Percentiles rank a stretch among this genome's conserved stretches.
These are phyloP conservation scores for Asparagopsis taxiformis DNA, from an alignment of 31 red algal genomes.

Conservation along the genomic window DNA sequence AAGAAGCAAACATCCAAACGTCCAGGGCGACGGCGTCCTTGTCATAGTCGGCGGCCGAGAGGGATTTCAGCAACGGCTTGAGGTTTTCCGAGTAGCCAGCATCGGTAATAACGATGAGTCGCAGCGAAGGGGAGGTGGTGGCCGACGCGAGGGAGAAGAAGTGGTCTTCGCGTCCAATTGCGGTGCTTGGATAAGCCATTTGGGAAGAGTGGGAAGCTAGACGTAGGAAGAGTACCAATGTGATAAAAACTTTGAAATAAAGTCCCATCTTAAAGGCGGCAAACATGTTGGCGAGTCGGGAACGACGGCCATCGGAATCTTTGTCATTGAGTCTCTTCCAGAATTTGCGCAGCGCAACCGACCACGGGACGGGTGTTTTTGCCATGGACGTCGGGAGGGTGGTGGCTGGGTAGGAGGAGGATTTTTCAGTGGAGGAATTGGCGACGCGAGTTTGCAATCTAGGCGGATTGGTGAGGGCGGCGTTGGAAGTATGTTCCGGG, in stretches of 20 bases:
- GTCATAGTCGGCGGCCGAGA: slow-evolving; percentile 39
- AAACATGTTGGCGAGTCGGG: slow-evolving; percentile 29
- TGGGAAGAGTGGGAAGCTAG: slow-evolving; percentile 53
- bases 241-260: slow-evolving; percentile 66
- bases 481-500: too few species aligned
- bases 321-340: slow-evolving; percentile 52
- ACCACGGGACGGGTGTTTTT: neutral
- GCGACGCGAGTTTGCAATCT: too few species aligned
- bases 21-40: slow-evolving; percentile 34
- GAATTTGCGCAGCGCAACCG: slow-evolving; percentile 14
- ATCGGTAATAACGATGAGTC: slow-evolving; percentile 28
- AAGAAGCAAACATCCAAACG: slow-evolving; percentile 58
- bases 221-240: slow-evolving; percentile 32
- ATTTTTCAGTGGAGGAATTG: too few species aligned
- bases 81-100: slow-evolving; percentile 20
- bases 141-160: slow-evolving; percentile 21
- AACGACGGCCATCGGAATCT: slow-evolving; percentile 17
- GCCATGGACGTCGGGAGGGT: slow-evolving; percentile 4
- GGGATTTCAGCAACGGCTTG: slow-evolving; percentile 14
- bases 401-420: neutral
- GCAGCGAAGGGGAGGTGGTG: slow-evolving; percentile 16
- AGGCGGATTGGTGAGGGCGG: too few species aligned
- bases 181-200: slow-evolving; percentile 7
- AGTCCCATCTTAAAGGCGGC: slow-evolving; percentile 61
- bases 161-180: slow-evolving; percentile 25